Conservation (phyloP, 192 early-diverging fungal species). For the Umbelopsis vinacea region DNA sequence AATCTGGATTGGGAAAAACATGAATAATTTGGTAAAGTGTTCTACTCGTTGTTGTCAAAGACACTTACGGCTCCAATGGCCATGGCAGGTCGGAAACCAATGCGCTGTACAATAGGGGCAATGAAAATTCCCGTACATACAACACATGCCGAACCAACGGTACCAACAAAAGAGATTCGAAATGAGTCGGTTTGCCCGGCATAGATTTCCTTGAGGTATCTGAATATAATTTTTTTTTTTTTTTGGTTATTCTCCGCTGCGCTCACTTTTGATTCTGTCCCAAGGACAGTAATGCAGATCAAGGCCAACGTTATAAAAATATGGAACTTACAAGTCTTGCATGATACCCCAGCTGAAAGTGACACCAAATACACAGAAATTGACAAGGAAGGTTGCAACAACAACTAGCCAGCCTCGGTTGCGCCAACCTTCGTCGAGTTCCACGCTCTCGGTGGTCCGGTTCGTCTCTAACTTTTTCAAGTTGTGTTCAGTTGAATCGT, state of each 20-base stretch:
- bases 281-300: background rate
- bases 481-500: background rate
- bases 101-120: conserved; percentile 33
- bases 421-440: conserved; percentile 3
- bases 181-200: conserved; percentile 32
- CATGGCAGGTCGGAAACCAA: conserved; percentile 41
- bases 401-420: conserved; percentile 40
- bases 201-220: conserved; percentile 33
- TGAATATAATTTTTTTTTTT: background rate
- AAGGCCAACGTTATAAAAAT: background rate
- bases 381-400: conserved; percentile 36
- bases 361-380: conserved; percentile 39
- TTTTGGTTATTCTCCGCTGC: background rate
- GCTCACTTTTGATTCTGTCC: too few species aligned
- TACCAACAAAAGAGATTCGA: conserved; percentile 41
- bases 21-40: too few species aligned
- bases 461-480: conserved; percentile 3
- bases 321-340: conserved; percentile 30
- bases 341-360: conserved; percentile 37
- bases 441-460: background rate
- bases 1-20: conserved; percentile 21
- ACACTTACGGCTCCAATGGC: conserved; percentile 28
- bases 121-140: conserved; percentile 33
- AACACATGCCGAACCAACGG: conserved; percentile 30
- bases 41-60: too few species aligned